Evolutionary conservation across 306 rosid species (phyloP).

Genomic region (Aeschynomene evenia): DNA sequence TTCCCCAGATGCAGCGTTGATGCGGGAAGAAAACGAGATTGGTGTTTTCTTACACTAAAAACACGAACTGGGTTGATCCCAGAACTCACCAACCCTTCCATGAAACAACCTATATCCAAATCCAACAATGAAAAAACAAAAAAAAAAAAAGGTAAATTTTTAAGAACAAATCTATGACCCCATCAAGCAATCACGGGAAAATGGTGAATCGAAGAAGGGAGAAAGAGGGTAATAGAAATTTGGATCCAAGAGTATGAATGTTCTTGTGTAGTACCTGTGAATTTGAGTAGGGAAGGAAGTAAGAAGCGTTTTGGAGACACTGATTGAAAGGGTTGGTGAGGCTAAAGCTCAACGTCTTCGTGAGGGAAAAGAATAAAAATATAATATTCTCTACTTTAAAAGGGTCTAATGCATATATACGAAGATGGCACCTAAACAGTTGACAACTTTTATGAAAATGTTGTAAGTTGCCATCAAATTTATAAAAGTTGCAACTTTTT

Average conservation of each 20-base stretch:
- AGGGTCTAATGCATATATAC: too few relatives aligned
- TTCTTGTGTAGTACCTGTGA: background rate
- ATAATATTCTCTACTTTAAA: too few relatives aligned
- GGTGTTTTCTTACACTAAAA: slow-evolving; percentile 9
- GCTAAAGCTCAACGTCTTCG: background rate
- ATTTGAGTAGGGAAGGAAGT: background rate
- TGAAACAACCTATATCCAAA: slow-evolving; percentile 27
- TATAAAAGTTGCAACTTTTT: too few relatives aligned
- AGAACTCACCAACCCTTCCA: slow-evolving; percentile 50
- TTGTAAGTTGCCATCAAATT: too few relatives aligned
- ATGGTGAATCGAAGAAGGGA: background rate
- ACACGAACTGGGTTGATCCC: slow-evolving; percentile 40
- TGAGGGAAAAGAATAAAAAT: too few relatives aligned
- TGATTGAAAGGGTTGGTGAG: slow-evolving; percentile 7
- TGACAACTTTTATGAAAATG: too few relatives aligned
- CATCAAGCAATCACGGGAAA: background rate
- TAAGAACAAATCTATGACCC: background rate
- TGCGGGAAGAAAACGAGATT: slow-evolving; percentile 25
- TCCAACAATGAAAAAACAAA: background rate
- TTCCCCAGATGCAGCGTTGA: slow-evolving; percentile 30
- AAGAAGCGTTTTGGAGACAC: background rate
- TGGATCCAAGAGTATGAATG: slow-evolving; percentile 1
- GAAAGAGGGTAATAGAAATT: background rate
- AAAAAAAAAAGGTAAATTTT: too few relatives aligned
- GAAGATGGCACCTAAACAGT: too few relatives aligned